Evolutionary conservation across 345 rosid genomes (phyloP).

Genomic region (Linum tenue): DNA sequence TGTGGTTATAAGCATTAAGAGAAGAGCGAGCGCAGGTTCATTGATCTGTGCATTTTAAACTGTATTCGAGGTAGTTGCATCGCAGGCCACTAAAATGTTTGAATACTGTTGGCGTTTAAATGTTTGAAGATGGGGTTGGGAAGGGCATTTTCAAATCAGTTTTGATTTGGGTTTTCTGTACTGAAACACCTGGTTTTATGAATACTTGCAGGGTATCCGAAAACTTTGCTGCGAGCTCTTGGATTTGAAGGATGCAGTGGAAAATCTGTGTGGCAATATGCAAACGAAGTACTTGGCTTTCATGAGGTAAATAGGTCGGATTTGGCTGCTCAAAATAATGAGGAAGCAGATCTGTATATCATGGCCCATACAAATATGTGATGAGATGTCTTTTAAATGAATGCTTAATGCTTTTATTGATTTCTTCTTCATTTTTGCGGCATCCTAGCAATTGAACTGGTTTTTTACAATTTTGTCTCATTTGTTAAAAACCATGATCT

Average conservation of each 20-base stretch:
- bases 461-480: not conserved
- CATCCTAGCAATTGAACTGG: not conserved
- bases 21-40: not conserved
- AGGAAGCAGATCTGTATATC: not conserved
- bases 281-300: slow-evolving; percentile 75
- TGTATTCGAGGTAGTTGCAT: not conserved
- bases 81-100: too few species aligned
- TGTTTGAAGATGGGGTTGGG: not conserved
- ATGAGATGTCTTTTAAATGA: too few species aligned
- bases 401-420: not conserved
- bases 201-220: slow-evolving; percentile 71
- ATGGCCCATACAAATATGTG: not conserved
- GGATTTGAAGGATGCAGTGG: slow-evolving; percentile 96
- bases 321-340: not conserved
- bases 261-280: slow-evolving; percentile 73
- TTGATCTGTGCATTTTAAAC: not conserved
- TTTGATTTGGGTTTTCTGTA: not conserved
- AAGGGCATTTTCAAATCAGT: not conserved
- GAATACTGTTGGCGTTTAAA: too few species aligned
- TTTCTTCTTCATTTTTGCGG: not conserved
- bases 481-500: slow-evolving; percentile 1
- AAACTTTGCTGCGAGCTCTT: slow-evolving; percentile 88
- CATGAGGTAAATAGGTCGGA: slow-evolving; percentile 47
- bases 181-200: not conserved
- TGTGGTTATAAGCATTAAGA: not conserved